Base-by-base conservation (phyloP, 257 asterid species). In the Przewalskia tangutica region DNA sequence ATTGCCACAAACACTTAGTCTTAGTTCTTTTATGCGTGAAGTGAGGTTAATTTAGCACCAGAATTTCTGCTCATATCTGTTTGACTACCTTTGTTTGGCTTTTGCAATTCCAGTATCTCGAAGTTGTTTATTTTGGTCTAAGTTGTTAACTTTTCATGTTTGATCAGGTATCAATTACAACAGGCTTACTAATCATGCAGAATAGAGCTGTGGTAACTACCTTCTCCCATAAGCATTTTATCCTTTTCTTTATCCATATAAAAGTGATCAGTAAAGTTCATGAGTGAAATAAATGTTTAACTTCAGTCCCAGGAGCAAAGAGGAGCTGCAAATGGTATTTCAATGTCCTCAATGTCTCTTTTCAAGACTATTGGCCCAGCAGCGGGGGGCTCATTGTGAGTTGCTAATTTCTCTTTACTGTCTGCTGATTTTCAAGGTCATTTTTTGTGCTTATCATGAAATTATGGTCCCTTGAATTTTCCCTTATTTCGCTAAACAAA, bases 291-390 rank as follows among this genome's bases (percentile, higher is more conserved):
- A 32, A 40, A 79, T 20, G 42, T 5, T 16, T 59, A 3, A 54
- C 12, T 9, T 38, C 89, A 94, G 97, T 86, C 90, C 60, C 98
- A 92, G 86, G 87, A 90, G 71, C 97, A 94, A 88, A 91, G 98
- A 88, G 98, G 98, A 63, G 97, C 97, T 80, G 98, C 98, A 51
- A 94, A 94, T 83, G 98, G 98, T 51, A 81, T 94, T 58, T 88
- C 98, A 60, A 90, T 94, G 95, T 86, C 91, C 64, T 84, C 90
- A 42, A 89, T 92, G 97, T 94, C 97, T 54, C 84, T 91, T 67
- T 92, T 85, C 88, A 92, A 90, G 85, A 92, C 98, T 4, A 67
- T 79, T 77, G 98, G 98, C 54, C 98, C 97, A 7, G 96, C 97
- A 11, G 91, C 89, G 32, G 98, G 94, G 77, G 98, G 98, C 83